Percentiles rank a stretch among this genome's conserved stretches.
These are phyloP conservation scores for Zalaria sp. DNA, from an alignment of 2,329 filamentous ascomycete genomes.

Conservation along the genomic window DNA sequence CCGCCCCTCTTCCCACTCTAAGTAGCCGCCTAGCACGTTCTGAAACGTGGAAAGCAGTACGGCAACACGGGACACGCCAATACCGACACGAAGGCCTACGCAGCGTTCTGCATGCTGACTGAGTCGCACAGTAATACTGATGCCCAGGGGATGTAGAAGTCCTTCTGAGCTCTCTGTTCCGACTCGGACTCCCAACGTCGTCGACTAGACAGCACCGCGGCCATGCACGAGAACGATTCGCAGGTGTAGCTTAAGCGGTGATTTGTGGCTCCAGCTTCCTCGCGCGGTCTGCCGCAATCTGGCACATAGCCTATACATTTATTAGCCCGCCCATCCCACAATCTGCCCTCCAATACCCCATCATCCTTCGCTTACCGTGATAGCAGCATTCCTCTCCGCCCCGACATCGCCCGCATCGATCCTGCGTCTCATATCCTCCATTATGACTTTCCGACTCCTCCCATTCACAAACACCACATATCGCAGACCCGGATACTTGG, in stretches of 20 bases:
- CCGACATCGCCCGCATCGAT: slow-evolving; percentile 54
- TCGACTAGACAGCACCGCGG: no score
- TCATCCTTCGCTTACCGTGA: slow-evolving; percentile 46
- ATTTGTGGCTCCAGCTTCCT: slow-evolving; percentile 36
- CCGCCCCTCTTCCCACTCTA: no score
- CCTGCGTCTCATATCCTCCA: slow-evolving; percentile 65
- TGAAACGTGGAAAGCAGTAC: no score
- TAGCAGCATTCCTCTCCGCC: slow-evolving; percentile 56
- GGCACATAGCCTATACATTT: slow-evolving; percentile 65
- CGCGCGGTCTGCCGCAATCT: slow-evolving; percentile 72
- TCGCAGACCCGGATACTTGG: slow-evolving; percentile 63
- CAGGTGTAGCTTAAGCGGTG: neutral
- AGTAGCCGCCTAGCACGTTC: no score
- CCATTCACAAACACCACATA: slow-evolving; percentile 93
- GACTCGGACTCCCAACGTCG: no score
- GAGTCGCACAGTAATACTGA: no score
- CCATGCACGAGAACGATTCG: neutral
- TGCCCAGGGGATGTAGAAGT: no score
- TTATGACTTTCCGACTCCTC: slow-evolving; percentile 55
- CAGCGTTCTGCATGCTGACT: no score
- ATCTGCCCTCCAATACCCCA: neutral
- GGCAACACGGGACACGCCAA: no score
- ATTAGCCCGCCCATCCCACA: slow-evolving; percentile 7
- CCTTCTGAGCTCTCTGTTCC: no score
- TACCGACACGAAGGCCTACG: no score